A percentile compares a stretch with the other conserved stretches of the same genome.
phyloP scores from a whole-genome alignment of 441 rosid species.

The Arabidopsis hybrid region DNA sequence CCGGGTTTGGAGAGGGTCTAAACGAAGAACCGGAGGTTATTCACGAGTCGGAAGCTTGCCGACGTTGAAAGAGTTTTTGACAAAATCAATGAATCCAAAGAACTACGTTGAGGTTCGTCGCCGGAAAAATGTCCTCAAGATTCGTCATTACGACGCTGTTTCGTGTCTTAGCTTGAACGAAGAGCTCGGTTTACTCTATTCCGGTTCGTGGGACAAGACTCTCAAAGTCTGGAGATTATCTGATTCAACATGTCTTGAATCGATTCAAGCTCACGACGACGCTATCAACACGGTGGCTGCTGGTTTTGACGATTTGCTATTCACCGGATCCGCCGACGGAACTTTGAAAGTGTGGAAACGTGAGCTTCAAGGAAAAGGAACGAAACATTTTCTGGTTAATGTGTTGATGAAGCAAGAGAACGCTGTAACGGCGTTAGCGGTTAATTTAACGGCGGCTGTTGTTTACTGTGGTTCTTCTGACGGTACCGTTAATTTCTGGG shows the following conservation, averaged over 20 bases:
- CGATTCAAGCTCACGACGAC: slow-evolving; percentile 62
- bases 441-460: slow-evolving; percentile 45
- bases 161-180: slow-evolving; percentile 60
- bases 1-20: slow-evolving; percentile 58
- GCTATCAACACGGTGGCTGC: slow-evolving; percentile 58
- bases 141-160: slow-evolving; percentile 66
- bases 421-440: slow-evolving; percentile 65
- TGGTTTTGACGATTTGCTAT: slow-evolving; percentile 52
- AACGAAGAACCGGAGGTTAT: slow-evolving; percentile 41
- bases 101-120: slow-evolving; percentile 65
- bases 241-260: slow-evolving; percentile 60
- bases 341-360: slow-evolving; percentile 66
- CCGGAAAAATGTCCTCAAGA: slow-evolving; percentile 48
- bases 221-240: slow-evolving; percentile 63
- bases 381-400: slow-evolving; percentile 54
- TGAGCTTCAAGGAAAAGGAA: slow-evolving; percentile 54
- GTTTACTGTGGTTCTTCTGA: slow-evolving; percentile 68
- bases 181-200: slow-evolving; percentile 62
- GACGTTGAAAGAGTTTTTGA: slow-evolving; percentile 48
- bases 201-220: slow-evolving; percentile 76
- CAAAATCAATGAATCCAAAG: slow-evolving; percentile 57
- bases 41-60: slow-evolving; percentile 61
- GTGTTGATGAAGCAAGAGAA: slow-evolving; percentile 59
- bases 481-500: slow-evolving; percentile 68
- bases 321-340: slow-evolving; percentile 74